Percentiles rank a stretch among this genome's conserved stretches.
Conservation (phyloP, 805 yeast species). For the Suhomyces xylopsoci region DNA sequence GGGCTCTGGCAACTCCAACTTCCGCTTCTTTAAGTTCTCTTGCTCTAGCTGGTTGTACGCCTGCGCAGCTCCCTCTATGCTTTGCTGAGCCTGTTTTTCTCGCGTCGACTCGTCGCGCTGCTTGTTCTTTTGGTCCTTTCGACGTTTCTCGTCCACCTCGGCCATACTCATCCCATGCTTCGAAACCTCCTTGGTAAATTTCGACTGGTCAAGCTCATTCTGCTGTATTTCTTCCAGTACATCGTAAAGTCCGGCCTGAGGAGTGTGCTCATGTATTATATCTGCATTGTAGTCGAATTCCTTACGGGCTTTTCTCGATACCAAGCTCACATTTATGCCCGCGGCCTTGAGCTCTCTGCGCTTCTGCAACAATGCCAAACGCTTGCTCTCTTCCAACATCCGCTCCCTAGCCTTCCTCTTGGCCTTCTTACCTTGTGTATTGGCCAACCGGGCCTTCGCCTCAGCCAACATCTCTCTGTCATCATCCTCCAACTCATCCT, state of each 20-base stretch:
- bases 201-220: slow-evolving; percentile 35
- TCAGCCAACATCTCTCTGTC: slow-evolving; percentile 92
- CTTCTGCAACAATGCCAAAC: slow-evolving; percentile 73
- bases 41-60: slow-evolving; percentile 16
- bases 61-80: slow-evolving; percentile 25
- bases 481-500: slow-evolving; percentile 76
- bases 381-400: slow-evolving; percentile 70
- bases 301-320: slow-evolving; percentile 49
- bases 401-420: slow-evolving; percentile 85
- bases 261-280: slow-evolving; percentile 72
- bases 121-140: slow-evolving; percentile 22
- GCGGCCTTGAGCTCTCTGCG: slow-evolving; percentile 80
- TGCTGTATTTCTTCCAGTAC: slow-evolving; percentile 52
- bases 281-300: slow-evolving; percentile 82
- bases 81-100: slow-evolving; percentile 17
- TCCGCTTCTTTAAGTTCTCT: slow-evolving; percentile 23
- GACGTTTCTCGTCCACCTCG: slow-evolving; percentile 30
- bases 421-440: slow-evolving; percentile 93
- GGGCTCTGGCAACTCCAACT: slow-evolving; percentile 27
- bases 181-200: slow-evolving; percentile 45
- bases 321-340: slow-evolving; percentile 57
- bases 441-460: slow-evolving; percentile 86
- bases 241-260: slow-evolving; percentile 68
- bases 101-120: slow-evolving; percentile 13
- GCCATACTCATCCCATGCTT: slow-evolving; percentile 43